Base-by-base conservation (phyloP, 495 filamentous ascomycete species). In the Aspergillus egyptiacus region DNA sequence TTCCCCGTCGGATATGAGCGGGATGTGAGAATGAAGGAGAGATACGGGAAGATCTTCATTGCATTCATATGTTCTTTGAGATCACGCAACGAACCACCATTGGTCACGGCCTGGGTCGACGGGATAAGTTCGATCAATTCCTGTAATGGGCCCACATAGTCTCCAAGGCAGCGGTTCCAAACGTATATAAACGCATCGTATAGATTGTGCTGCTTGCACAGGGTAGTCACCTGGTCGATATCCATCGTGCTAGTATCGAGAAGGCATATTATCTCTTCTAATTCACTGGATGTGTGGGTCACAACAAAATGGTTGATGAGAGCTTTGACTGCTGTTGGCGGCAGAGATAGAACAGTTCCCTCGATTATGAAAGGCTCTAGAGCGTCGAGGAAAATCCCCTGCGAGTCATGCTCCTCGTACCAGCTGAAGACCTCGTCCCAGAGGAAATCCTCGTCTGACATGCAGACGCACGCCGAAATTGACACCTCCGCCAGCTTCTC, bases 171-270 rank as follows among this genome's bases (percentile, higher is more conserved):
- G 63, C 87, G 85, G 43, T 93, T 96, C 91, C 93, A 98, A 48
- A 97, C 87, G 64, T 97, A 97, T 40, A 96, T 87, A 55, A 95
- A 80, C 9, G 94, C 93, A 70, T 98, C 94, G 57, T 95, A 97
- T 5, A 98, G 80, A 43, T 85, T 78, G 57, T 96, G 81, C 53
- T 89, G 82, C 57, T 90, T 93, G 75, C 94, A 98, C 3, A 98
- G 77, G 13, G 78, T 80, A 0, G 89, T 95, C 38, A 91, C 81
- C 62, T 96, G 90, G 58, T 98, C 90, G 59, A 97, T 85, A 57
- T 98, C 93, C 67, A 97, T 84, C 3, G 88, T 96, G 7, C 78
- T 70, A 0, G 93, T 91, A 57, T 95, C 86, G 66, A 98, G 81
- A 40, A 90, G 82, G 55, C 94, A 97, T 17, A 98, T 85, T 60